Conservation (phyloP, 371 early-diverging fungal genomes). For the Vairimorpha ceranae region DNA sequence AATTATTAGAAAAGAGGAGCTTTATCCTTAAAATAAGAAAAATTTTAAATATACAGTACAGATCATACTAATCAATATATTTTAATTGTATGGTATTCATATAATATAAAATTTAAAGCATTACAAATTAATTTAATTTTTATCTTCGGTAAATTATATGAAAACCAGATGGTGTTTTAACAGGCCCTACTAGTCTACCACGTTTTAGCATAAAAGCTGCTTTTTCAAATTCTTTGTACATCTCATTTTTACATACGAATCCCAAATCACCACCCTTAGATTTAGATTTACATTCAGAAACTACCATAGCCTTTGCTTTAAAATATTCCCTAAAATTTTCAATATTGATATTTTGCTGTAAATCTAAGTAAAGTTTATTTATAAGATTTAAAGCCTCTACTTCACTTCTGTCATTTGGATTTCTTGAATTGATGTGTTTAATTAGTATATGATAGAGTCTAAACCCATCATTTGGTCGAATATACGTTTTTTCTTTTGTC, state of each 20-base stretch:
- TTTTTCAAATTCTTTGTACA: slow-evolving; percentile 77
- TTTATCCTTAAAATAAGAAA: too few relatives aligned
- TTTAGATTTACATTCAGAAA: slow-evolving; percentile 79
- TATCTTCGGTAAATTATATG: slow-evolving; percentile 69
- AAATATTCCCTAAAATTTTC: slow-evolving; percentile 65
- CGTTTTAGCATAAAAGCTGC: slow-evolving; percentile 75
- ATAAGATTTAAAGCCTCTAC: slow-evolving; percentile 74
- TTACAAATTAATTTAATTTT: too few relatives aligned
- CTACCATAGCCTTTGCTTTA: slow-evolving; percentile 66
- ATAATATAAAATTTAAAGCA: too few relatives aligned
- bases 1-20: too few relatives aligned
- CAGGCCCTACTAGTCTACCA: slow-evolving; percentile 72
- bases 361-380: slow-evolving; percentile 63
- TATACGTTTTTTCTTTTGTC: slow-evolving; percentile 74
- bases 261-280: slow-evolving; percentile 78
- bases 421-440: slow-evolving; percentile 74
- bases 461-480: slow-evolving; percentile 67
- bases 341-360: slow-evolving; percentile 52
- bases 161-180: slow-evolving; percentile 80
- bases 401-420: slow-evolving; percentile 75
- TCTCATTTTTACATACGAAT: slow-evolving; percentile 71
- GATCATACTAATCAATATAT: too few relatives aligned
- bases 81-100: too few relatives aligned
- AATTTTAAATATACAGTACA: too few relatives aligned
- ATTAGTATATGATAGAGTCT: slow-evolving; percentile 76